Percentiles rank a stretch among this genome's conserved stretches.
Evolutionary conservation across 2,329 filamentous ascomycete genomes (phyloP).

Genomic region (Aspergillus thermomutatus): DNA sequence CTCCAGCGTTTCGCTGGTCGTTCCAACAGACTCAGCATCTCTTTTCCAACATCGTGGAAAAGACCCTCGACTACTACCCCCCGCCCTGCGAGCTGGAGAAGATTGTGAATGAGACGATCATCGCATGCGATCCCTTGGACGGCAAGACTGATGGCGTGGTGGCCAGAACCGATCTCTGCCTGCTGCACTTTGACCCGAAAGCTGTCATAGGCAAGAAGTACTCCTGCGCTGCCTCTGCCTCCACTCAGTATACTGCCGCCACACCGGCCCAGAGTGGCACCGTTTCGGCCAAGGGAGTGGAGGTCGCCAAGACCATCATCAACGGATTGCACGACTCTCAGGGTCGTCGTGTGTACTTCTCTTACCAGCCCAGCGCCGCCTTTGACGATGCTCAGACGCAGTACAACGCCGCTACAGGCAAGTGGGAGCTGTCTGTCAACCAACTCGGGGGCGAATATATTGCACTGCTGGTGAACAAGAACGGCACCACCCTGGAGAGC

Average conservation of each 20-base stretch:
- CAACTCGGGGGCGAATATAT: background rate
- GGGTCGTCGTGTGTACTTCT: background rate
- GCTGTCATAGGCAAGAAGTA: slow-evolving; percentile 41
- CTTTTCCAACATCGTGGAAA: background rate
- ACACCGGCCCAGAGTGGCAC: background rate
- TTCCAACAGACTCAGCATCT: background rate
- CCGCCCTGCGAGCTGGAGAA: slow-evolving; percentile 39
- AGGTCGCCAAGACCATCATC: background rate
- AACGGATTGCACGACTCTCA: background rate
- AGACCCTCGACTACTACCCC: background rate
- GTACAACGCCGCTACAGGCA: background rate
- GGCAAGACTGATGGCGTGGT: slow-evolving; percentile 53
- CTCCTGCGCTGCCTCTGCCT: slow-evolving; percentile 32
- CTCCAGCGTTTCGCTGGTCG: background rate
- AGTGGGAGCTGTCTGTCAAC: background rate
- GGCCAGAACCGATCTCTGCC: slow-evolving; percentile 45
- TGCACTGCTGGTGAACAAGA: slow-evolving; percentile 7
- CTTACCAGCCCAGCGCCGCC: background rate
- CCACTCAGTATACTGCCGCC: too few relatives aligned
- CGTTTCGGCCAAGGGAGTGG: background rate
- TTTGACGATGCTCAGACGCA: background rate
- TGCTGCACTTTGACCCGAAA: slow-evolving; percentile 41
- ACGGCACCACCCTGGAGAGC: slow-evolving; percentile 40
- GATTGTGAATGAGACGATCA: slow-evolving; percentile 53
- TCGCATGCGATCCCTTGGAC: slow-evolving; percentile 52